These are phyloP conservation scores for Botryococcus braunii DNA, from an alignment of 163 green algal genomes.

Conservation along the genomic window DNA sequence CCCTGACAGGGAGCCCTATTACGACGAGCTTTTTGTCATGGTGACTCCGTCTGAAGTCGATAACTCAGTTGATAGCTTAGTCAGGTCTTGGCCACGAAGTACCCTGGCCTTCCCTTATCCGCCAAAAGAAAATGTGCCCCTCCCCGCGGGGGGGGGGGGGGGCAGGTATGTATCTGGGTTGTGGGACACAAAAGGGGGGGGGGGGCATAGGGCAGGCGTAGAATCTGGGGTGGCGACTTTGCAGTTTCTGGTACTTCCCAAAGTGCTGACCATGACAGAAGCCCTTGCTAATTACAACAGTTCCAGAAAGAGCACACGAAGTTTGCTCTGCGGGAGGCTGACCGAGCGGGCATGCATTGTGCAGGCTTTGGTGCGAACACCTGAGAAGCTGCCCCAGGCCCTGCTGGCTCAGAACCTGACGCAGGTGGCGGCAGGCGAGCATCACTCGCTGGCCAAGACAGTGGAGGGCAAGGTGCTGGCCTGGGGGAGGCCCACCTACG, in stretches of 20 bases:
- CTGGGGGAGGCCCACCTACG: constrained; percentile 58
- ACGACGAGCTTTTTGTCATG: not conserved
- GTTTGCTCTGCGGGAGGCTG: not conserved
- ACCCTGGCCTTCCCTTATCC: no score
- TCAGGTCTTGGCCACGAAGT: no score
- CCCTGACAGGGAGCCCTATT: not conserved
- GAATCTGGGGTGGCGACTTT: not conserved
- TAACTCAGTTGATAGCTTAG: not conserved
- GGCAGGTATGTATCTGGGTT: no score
- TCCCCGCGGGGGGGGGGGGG: no score
- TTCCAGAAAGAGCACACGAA: no score
- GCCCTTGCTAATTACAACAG: no score
- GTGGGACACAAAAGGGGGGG: not conserved
- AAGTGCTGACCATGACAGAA: not conserved
- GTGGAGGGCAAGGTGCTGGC: not conserved
- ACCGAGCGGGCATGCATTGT: not conserved
- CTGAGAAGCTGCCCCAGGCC: constrained; percentile 23
- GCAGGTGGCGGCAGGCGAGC: constrained; percentile 54
- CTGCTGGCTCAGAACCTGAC: constrained; percentile 22
- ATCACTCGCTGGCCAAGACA: constrained; percentile 70
- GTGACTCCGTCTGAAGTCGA: not conserved
- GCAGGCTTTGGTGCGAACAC: constrained; percentile 35
- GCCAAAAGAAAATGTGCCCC: no score
- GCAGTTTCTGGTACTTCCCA: not conserved
- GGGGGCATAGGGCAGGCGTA: not conserved